A percentile compares a stretch with the other conserved stretches of the same genome.
phyloP scores from a whole-genome alignment of 169 alveolate species.

The Babesia bigemina region DNA sequence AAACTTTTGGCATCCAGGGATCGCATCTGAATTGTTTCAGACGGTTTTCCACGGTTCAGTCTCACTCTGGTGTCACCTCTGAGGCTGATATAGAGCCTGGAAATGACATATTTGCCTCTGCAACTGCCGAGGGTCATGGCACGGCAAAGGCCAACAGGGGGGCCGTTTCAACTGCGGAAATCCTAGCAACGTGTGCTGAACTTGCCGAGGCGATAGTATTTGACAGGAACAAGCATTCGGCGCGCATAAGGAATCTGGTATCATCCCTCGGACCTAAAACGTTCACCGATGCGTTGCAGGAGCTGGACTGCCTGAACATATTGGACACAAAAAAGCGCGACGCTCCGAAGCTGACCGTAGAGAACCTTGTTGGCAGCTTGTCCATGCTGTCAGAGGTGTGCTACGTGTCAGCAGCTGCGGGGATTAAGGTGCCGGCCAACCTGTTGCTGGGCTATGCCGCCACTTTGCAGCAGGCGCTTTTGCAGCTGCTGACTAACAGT shows the following conservation, averaged over 20 bases:
- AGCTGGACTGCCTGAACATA: conserved; percentile 8
- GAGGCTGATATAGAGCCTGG: too few relatives aligned
- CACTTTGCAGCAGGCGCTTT: not conserved
- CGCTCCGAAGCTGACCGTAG: not conserved
- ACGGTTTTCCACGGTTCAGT: not conserved
- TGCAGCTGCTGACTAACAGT: not conserved
- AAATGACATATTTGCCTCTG: too few relatives aligned
- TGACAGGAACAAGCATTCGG: conserved; percentile 27
- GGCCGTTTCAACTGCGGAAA: not conserved
- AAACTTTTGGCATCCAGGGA: not conserved
- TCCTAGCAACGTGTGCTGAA: not conserved
- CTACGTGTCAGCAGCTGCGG: conserved; percentile 9
- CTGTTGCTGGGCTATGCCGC: conserved; percentile 11
- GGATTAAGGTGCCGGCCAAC: conserved; percentile 2
- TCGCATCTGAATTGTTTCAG: not conserved
- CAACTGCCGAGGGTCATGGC: not conserved
- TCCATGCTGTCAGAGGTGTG: not conserved
- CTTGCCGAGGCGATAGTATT: conserved; percentile 27
- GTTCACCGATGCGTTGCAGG: conserved; percentile 6
- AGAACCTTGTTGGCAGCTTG: not conserved
- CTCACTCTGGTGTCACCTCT: not conserved
- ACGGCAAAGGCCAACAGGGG: conserved; percentile 1
- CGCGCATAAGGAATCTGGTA: conserved; percentile 7
- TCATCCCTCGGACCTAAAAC: not conserved
- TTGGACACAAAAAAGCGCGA: not conserved